Evolutionary conservation across 2,329 filamentous ascomycete species (phyloP), one percentile per base, ranked within the genome.

Genomic region (Aureobasidium sp.): DNA sequence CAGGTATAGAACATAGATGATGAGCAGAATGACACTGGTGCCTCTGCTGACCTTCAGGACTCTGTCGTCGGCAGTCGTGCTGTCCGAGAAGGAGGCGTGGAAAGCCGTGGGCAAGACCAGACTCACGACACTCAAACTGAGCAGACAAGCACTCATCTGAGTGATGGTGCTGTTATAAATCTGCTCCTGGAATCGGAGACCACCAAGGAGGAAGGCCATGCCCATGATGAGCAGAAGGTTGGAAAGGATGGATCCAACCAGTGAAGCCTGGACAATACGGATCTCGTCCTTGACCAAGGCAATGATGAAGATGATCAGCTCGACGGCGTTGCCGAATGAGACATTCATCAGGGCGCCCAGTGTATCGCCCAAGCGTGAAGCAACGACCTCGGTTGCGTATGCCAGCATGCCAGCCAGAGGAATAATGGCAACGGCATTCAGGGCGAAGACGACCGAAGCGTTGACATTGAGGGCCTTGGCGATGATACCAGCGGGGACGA

Each of bases 151-250:
- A 72, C 91, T 96, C 90, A 96, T 96, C 73, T 97, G 91, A 0
- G 91, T 96, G 63, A 96, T 90, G 25, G 90, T 96, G 76, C 87
- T 94, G 77, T 96, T 97, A 77, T 96, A 97, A 65, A 97, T 87
- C 84, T 96, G 92, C 78, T 97, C 92, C 72, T 89, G 87, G 74
- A 86, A 96, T 65, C 91, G 87, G 61, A 96, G 78, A 66, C 91
- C 92, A 70, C 92, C 92, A 27, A 95, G 77, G 58, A 96, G 82
- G 74, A 97, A 96, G 62, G 87, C 87, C 91, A 96, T 96, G 70
- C 92, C 92, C 68, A 97, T 77, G 70, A 96, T 96, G 64, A 96
- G 82, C 27, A 97, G 81, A 62, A 96, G 77, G 71, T 96, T 96
- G 66, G 91, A 88, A 66, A 97, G 78, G 68, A 97, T 96, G 1